Conservation (phyloP, 164 flowering plant genomes). For the Vitis amurensis region DNA sequence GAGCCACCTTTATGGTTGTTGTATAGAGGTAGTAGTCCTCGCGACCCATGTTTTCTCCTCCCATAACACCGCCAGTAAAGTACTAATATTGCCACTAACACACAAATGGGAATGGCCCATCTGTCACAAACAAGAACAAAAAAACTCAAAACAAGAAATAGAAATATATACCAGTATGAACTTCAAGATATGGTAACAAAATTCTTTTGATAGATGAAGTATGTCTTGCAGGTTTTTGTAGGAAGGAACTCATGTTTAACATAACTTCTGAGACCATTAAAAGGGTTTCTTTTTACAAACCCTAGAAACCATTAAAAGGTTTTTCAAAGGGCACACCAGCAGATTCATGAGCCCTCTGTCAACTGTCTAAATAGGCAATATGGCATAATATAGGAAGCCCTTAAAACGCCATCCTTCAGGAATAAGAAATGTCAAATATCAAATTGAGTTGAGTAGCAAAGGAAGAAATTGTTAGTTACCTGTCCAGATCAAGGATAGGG, state of each 20-base stretch:
- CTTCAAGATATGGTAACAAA: no score
- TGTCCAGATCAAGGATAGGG: constrained; percentile 93
- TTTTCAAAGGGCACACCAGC: no score
- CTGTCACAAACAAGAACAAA: constrained; percentile 39
- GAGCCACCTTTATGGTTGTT: constrained; percentile 46
- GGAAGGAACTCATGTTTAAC: no score
- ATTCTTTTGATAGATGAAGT: no score
- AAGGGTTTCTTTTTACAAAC: no score
- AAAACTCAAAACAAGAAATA: background rate
- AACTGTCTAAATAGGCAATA: no score
- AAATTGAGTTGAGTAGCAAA: background rate
- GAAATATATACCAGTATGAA: no score
- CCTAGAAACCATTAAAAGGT: no score
- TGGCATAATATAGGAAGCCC: background rate
- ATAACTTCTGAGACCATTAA: no score
- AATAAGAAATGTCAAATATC: background rate
- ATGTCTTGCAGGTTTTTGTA: no score
- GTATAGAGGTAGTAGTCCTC: constrained; percentile 68
- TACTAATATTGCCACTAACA: constrained; percentile 42
- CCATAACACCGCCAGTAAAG: constrained; percentile 87
- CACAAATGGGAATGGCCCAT: constrained; percentile 80
- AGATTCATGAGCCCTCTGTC: no score
- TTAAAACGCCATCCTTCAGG: background rate
- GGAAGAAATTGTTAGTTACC: constrained; percentile 39
- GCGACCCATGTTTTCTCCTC: constrained; percentile 63